Evolutionary conservation across 2,329 filamentous ascomycete species (phyloP).

Genomic region (Phialocephala sp.): DNA sequence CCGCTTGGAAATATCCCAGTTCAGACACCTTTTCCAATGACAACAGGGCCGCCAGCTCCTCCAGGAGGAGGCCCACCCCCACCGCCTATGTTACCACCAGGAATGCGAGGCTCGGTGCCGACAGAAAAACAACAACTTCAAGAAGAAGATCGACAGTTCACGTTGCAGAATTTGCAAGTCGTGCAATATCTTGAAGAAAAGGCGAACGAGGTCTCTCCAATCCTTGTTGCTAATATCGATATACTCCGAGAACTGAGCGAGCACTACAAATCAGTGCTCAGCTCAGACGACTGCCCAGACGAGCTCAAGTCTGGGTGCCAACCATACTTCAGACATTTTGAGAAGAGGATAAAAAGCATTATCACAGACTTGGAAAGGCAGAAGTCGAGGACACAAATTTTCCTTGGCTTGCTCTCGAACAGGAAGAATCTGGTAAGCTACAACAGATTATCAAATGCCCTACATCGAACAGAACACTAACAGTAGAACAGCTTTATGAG

Average conservation of each 20-base stretch:
- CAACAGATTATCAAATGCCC: not conserved
- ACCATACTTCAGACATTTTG: conserved; percentile 30
- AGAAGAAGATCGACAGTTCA: conserved; percentile 30
- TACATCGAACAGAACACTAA: conserved; percentile 4
- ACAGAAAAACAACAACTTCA: not conserved
- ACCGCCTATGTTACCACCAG: conserved; percentile 10
- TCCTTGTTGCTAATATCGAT: conserved; percentile 43
- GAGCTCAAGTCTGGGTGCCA: conserved; percentile 19
- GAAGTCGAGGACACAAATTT: conserved; percentile 31
- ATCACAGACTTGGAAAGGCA: conserved; percentile 38
- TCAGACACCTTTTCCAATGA: not conserved
- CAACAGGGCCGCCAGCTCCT: not conserved
- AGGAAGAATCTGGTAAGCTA: conserved; percentile 30
- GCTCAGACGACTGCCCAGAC: conserved; percentile 18
- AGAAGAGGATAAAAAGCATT: conserved; percentile 30
- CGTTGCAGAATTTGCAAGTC: conserved; percentile 42
- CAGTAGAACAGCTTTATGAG: conserved; percentile 39
- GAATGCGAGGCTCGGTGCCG: not conserved
- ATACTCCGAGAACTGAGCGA: conserved; percentile 39
- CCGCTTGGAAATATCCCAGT: not conserved
- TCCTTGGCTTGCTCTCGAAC: conserved; percentile 35
- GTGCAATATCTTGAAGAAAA: conserved; percentile 47
- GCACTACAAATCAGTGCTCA: conserved; percentile 29
- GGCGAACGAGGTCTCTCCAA: conserved; percentile 43
- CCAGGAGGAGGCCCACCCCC: not conserved